Evolutionary conservation across 2,329 filamentous ascomycete species (phyloP).

Genomic region (Colletotrichum abscissum): DNA sequence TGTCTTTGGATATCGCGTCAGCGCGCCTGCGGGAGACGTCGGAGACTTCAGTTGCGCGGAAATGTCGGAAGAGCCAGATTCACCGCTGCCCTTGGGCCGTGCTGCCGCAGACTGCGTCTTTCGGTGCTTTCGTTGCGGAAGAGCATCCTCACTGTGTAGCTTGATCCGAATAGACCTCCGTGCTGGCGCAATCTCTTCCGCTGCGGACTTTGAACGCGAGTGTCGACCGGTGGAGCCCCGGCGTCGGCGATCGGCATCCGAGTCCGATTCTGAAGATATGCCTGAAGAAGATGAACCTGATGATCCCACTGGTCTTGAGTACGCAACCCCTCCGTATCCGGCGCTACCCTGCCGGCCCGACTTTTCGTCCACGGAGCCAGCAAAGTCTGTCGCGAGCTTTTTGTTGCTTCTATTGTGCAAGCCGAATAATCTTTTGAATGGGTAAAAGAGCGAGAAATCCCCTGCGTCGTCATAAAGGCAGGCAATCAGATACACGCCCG

Average conservation of each 20-base stretch:
- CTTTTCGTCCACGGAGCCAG: constrained; percentile 46
- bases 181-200: constrained; percentile 74
- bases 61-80: constrained; percentile 59
- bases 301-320: constrained; percentile 43
- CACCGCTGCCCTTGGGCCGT: constrained; percentile 53
- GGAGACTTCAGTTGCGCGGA: constrained; percentile 93
- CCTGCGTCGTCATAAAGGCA: constrained; percentile 86
- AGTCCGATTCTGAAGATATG: constrained; percentile 78
- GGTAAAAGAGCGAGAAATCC: constrained; percentile 80
- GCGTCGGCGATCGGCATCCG: constrained; percentile 58
- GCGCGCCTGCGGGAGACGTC: constrained; percentile 80
- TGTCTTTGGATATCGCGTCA: constrained; percentile 91
- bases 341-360: constrained; percentile 30
- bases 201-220: constrained; percentile 71
- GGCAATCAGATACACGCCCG: constrained; percentile 84
- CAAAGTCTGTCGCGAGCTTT: constrained; percentile 59
- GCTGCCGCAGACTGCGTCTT: constrained; percentile 65
- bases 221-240: constrained; percentile 56
- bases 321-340: constrained; percentile 36
- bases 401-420: constrained; percentile 53
- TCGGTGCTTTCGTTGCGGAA: constrained; percentile 78
- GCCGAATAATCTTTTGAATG: constrained; percentile 74
- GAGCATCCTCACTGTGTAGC: constrained; percentile 82
- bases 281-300: constrained; percentile 71
- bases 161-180: constrained; percentile 92